These are phyloP conservation scores for Porcisia hertigi DNA, from an alignment of 208 protist genomes.

Conservation along the genomic window DNA sequence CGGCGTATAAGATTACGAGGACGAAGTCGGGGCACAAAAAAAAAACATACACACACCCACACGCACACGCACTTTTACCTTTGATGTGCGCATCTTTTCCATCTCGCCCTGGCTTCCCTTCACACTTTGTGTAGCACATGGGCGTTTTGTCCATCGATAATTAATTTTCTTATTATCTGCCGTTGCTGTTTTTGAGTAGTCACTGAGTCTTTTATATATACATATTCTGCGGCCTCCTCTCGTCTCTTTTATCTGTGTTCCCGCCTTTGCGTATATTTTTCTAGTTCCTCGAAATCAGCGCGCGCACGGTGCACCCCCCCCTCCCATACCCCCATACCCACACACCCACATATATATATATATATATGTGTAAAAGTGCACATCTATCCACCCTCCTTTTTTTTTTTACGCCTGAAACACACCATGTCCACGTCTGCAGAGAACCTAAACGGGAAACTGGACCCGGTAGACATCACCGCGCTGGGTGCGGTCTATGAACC, in stretches of 20 bases:
- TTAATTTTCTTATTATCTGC: no score
- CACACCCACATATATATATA: not conserved
- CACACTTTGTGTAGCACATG: no score
- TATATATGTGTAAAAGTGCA: not conserved
- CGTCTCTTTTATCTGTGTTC: no score
- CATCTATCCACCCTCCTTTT: no score
- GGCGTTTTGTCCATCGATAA: no score
- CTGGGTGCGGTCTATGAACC: constrained; percentile 50
- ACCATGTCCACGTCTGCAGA: constrained; percentile 13
- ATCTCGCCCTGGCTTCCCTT: not conserved
- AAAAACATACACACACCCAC: constrained; percentile 9
- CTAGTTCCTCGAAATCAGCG: no score
- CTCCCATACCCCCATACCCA: not conserved
- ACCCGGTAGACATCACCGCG: constrained; percentile 50
- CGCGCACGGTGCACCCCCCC: not conserved
- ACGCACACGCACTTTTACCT: not conserved
- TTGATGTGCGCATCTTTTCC: no score
- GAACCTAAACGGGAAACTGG: constrained; percentile 47
- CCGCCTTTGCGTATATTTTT: no score
- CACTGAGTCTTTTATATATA: no score
- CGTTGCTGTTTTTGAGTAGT: no score
- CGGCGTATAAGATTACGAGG: not conserved
- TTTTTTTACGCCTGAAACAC: not conserved
- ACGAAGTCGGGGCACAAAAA: not conserved
- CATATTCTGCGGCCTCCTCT: no score